A percentile compares a stretch with the other conserved stretches of the same genome.
Evolutionary conservation across 108 stramenopile species (phyloP).

Genomic region (Nannochloropsis salina): DNA sequence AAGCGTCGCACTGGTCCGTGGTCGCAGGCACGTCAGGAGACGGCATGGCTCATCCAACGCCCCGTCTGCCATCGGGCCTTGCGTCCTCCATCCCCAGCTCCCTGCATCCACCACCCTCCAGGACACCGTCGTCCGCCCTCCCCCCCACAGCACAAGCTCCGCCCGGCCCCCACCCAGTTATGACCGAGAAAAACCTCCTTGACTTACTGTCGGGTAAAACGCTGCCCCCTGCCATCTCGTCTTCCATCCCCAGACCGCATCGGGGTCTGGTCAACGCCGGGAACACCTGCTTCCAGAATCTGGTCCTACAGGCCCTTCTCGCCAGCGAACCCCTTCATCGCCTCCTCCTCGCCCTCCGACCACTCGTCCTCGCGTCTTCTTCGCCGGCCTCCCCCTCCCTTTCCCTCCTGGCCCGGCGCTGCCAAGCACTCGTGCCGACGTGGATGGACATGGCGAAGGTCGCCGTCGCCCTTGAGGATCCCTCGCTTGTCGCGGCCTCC

Average conservation of each 20-base stretch:
- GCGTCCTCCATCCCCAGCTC: too few relatives aligned
- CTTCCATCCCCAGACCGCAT: neutral
- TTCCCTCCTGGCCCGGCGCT: neutral
- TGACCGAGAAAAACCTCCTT: neutral
- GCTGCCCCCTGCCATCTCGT: neutral
- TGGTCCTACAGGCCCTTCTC: constrained; percentile 38
- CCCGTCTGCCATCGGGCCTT: too few relatives aligned
- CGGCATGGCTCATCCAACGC: too few relatives aligned
- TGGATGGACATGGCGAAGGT: neutral
- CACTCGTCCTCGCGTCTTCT: neutral
- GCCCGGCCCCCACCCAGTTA: too few relatives aligned
- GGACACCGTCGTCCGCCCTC: too few relatives aligned
- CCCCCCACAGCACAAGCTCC: too few relatives aligned
- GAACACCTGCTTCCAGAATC: constrained; percentile 41
- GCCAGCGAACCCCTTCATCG: constrained; percentile 32
- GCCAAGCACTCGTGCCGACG: neutral
- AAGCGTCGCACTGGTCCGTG: too few relatives aligned
- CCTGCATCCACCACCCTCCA: too few relatives aligned
- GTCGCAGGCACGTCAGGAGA: too few relatives aligned
- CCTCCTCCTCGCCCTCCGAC: constrained; percentile 4
- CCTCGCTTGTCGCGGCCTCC: neutral
- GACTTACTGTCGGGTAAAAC: neutral
- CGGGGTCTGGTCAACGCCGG: constrained; percentile 44
- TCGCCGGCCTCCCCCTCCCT: neutral
- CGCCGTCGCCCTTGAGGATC: neutral